phyloP scores from a whole-genome alignment of 2,329 filamentous ascomycete species.

The Geosmithia flava region DNA sequence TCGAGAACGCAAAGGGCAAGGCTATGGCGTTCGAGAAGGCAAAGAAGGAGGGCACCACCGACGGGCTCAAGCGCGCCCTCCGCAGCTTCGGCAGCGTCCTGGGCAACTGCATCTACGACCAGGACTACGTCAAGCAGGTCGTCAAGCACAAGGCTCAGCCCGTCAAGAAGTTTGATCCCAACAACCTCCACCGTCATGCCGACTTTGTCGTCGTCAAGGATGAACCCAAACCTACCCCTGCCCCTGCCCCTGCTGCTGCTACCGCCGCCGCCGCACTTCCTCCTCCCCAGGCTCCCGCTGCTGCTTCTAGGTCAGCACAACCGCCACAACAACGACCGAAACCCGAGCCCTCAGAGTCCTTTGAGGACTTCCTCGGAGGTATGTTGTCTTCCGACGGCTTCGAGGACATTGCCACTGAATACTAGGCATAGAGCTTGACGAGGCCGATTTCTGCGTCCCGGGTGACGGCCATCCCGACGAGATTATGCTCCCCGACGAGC shows the following conservation, averaged over 20 bases:
- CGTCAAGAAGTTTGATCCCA: conserved; percentile 59
- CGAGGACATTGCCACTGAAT: conserved; percentile 23
- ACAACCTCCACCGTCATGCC: conserved; percentile 69
- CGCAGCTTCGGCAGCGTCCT: conserved; percentile 91
- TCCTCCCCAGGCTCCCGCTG: background rate
- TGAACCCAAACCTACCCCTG: conserved; percentile 5
- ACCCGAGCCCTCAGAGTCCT: conserved; percentile 27
- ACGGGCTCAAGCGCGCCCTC: conserved; percentile 79
- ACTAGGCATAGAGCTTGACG: conserved; percentile 51
- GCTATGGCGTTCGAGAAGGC: conserved; percentile 95
- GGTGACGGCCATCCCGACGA: conserved; percentile 67
- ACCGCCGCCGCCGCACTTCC: background rate
- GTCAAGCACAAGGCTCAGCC: conserved; percentile 75
- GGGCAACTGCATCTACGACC: conserved; percentile 98
- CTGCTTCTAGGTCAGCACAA: background rate
- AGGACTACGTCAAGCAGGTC: conserved; percentile 83
- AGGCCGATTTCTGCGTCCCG: conserved; percentile 60
- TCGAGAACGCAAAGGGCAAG: conserved; percentile 93
- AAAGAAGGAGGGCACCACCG: conserved; percentile 95
- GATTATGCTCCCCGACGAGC: conserved; percentile 36
- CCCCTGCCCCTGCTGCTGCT: background rate
- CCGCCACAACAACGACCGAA: conserved; percentile 5
- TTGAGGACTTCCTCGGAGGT: conserved; percentile 39
- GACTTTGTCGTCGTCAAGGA: conserved; percentile 49
- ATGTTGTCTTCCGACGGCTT: conserved; percentile 22